These are phyloP conservation scores for Pythium apleroticum DNA, from an alignment of 352 stramenopile species.

Conservation along the genomic window DNA sequence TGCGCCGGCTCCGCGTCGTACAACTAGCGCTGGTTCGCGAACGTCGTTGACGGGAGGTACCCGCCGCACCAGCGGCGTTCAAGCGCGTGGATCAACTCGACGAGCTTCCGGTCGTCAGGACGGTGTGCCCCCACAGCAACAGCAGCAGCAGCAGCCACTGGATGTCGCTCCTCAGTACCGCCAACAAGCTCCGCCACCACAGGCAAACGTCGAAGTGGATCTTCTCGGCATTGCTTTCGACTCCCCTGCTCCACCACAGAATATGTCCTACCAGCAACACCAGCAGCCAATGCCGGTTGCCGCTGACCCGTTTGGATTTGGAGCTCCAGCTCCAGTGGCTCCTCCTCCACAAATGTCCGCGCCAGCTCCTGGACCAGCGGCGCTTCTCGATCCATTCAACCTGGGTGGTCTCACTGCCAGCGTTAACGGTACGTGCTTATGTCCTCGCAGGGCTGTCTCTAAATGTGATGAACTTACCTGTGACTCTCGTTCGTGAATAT, in stretches of 20 bases:
- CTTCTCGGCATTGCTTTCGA: slow-evolving; percentile 87
- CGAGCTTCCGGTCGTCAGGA: slow-evolving; percentile 43
- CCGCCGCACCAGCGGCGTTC: slow-evolving; percentile 33
- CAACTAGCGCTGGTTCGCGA: slow-evolving; percentile 22
- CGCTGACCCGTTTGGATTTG: slow-evolving; percentile 68
- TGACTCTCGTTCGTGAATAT: slow-evolving; percentile 4
- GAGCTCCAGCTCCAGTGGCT: slow-evolving; percentile 32
- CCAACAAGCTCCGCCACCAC: slow-evolving; percentile 34
- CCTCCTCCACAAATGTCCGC: slow-evolving; percentile 29
- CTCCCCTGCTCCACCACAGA: slow-evolving; percentile 37
- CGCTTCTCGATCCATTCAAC: slow-evolving; percentile 70
- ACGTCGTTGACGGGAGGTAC: slow-evolving; percentile 32
- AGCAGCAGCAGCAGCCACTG: slow-evolving; percentile 33
- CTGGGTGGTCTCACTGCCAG: slow-evolving; percentile 65
- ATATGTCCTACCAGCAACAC: slow-evolving; percentile 29
- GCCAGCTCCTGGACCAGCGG: slow-evolving; percentile 25
- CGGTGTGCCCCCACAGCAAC: slow-evolving; percentile 35
- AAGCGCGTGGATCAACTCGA: slow-evolving; percentile 28
- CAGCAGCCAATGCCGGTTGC: slow-evolving; percentile 29
- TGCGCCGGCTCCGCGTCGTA: slow-evolving; percentile 44
- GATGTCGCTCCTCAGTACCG: slow-evolving; percentile 22
- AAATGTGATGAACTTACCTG: neutral
- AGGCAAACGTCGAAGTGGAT: slow-evolving; percentile 68
- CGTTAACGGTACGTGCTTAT: slow-evolving; percentile 54
- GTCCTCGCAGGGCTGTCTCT: neutral